Base-by-base conservation (phyloP, 768 basidiomycete genomes). In the Thelephora ganbajun region DNA sequence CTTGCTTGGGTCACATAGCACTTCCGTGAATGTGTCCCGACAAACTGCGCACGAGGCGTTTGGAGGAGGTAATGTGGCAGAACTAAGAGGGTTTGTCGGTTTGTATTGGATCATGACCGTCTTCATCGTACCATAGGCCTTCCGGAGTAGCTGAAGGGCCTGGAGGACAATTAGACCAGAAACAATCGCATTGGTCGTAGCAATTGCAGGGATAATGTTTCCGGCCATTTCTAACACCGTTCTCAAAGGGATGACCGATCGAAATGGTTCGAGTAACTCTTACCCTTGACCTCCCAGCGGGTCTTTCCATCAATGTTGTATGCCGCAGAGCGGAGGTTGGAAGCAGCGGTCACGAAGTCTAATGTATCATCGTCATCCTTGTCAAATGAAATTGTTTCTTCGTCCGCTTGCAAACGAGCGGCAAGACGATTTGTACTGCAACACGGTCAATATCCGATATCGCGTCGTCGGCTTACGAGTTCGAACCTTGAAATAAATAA, bases 201-300 rank as follows among this genome's bases (percentile, higher is more conserved):
- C 96, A 56, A 99, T 98, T 1, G 96, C 96, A 5, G 96, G 96
- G 53, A 98, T 99, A 57, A 99, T 98, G 64, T 99, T 99, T 9
- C 96, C 96, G 0, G 96, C 96, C 89, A 97, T 98, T 65, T 97
- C 93, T 94, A 61, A 3, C 11, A 42, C n/a, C 3, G 7, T 12
- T 16, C 19, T 20, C 14, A 6, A 2, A 2, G 7, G 33, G 5
- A 43, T 43, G 19, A 26, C 50, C 16, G 48, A 49, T 12, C 33
- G 20, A 33, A 33, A 11, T 30, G 36, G n/a, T 0, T 5, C 11
- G 20, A 43, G 14, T 20, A 35, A 1, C 1, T 54, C 63, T 37
- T 46, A 88, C 92, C 91, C 76, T 99, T 99, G 44, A 99, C 81
- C 60, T 97, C 84, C 88, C 94, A 99, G 13, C 91, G 76, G 1